Conservation (phyloP, 139 green algal species). For the Chlorella sp. region DNA sequence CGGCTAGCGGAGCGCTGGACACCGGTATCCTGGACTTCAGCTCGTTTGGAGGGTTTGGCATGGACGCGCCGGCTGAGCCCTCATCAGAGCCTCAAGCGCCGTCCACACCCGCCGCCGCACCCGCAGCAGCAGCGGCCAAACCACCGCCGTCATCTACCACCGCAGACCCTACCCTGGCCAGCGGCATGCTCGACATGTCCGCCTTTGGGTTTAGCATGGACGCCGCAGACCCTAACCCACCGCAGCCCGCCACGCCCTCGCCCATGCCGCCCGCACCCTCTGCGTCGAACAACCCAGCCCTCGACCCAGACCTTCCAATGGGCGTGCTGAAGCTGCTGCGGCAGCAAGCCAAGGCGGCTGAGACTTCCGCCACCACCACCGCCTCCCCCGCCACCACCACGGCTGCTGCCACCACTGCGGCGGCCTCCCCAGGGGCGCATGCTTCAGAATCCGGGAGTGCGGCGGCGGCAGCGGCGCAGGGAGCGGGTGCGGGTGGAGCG, state of each 20-base stretch:
- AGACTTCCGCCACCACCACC: background rate
- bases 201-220: slow-evolving; percentile 24
- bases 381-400: background rate
- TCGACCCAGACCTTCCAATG: slow-evolving; percentile 8
- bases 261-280: background rate
- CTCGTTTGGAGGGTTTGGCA: slow-evolving; percentile 10
- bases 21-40: too few relatives aligned
- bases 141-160: too few relatives aligned
- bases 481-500: too few relatives aligned
- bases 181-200: slow-evolving; percentile 24
- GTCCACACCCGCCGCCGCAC: too few relatives aligned
- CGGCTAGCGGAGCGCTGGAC: background rate
- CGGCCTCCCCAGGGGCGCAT: background rate
- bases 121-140: too few relatives aligned
- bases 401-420: background rate
- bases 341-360: slow-evolving; percentile 2
- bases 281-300: background rate
- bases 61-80: slow-evolving; percentile 17
- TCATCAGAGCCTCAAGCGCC: too few relatives aligned
- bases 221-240: background rate
- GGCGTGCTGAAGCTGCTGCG: slow-evolving; percentile 27
- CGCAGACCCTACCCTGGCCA: background rate
- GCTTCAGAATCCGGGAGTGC: too few relatives aligned
- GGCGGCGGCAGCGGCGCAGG: too few relatives aligned
- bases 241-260: background rate